Evolutionary conservation across 768 basidiomycete species (phyloP), one percentile per base, ranked within the genome.

Genomic region (Pleurotus pulmonarius): DNA sequence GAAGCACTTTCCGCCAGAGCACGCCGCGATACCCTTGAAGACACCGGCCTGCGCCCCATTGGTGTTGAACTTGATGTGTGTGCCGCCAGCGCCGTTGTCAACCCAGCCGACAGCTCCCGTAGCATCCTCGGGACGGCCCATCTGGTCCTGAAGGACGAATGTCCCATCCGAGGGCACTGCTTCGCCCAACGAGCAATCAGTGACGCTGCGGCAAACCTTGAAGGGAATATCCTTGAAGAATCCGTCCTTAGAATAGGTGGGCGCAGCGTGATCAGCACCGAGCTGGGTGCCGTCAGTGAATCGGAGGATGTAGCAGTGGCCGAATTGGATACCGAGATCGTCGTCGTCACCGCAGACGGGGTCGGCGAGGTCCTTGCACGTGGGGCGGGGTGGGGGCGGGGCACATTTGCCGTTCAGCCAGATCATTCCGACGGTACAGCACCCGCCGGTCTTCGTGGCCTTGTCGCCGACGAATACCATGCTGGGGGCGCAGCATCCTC

Each of bases 41-140:
- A 49, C 5, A 3, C 48, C 48, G 13, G 48, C 48, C 15, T 49
- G 48, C 3, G 48, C 48, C 2, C 29, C 25, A 16, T 49, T 38
- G 15, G 48, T 49, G 48, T 49, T 49, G 26, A 49, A 49, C 18
- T 49, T 49, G 48, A 49, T 49, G 16, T 49, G 48, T 2, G 48
- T 49, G n/a, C 48, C 48, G 0, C 22, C 22, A 37, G 34, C 25
- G 2, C 48, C 48, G 7, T 34, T 49, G 16, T 49, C 48, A 29
- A 49, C 48, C 48, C 48, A 49, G 4, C 48, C 48, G 4, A 49
- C 48, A 4, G 48, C 34, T n/a, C 48, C 48, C 3, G 15, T 37
- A 37, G 48, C 3, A 24, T 49, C 48, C 34, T 49, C 15, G 0
- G 48, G 48, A 6, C 48, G 24, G 15, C 48, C 48, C 48, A 49